A percentile compares a stretch with the other conserved stretches of the same genome.
Conservation (phyloP, 192 early-diverging fungal genomes). For the Jimgerdemannia flammicorona region DNA sequence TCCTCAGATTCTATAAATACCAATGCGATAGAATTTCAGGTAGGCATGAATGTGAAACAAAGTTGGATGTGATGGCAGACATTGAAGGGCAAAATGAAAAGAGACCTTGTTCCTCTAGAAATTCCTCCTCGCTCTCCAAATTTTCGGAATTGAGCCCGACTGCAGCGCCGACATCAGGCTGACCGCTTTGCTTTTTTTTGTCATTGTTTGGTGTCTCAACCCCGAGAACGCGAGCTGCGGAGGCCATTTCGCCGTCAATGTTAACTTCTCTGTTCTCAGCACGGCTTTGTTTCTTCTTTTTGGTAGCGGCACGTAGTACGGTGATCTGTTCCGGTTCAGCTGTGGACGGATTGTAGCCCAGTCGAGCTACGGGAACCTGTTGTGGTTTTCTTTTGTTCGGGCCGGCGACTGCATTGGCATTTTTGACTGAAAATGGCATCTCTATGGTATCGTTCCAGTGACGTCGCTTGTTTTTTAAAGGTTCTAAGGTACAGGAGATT, state of each 20-base stretch:
- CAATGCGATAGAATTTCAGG: too few relatives aligned
- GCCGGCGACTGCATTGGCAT: background rate
- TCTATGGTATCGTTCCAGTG: background rate
- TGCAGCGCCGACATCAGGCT: background rate
- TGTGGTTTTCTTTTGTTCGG: too few relatives aligned
- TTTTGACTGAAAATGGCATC: background rate
- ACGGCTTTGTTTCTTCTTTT: background rate
- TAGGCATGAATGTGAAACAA: too few relatives aligned
- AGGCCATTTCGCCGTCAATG: background rate
- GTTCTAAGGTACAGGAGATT: background rate
- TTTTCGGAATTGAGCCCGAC: background rate
- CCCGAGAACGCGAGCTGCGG: background rate
- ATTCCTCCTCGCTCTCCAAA: constrained; percentile 7
- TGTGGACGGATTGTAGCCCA: background rate
- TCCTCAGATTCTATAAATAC: constrained; percentile 19
- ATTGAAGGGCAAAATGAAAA: too few relatives aligned
- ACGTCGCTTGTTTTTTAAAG: background rate
- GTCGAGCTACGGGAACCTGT: background rate
- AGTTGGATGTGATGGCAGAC: too few relatives aligned
- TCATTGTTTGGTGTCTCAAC: background rate
- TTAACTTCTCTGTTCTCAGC: background rate
- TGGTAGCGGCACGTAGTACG: background rate
- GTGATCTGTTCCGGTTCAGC: background rate
- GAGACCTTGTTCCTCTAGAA: constrained; percentile 15
- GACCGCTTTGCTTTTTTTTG: background rate